These are phyloP conservation scores for Hypocreales sp. DNA, from an alignment of 2,329 filamentous ascomycete species.

Conservation along the genomic window DNA sequence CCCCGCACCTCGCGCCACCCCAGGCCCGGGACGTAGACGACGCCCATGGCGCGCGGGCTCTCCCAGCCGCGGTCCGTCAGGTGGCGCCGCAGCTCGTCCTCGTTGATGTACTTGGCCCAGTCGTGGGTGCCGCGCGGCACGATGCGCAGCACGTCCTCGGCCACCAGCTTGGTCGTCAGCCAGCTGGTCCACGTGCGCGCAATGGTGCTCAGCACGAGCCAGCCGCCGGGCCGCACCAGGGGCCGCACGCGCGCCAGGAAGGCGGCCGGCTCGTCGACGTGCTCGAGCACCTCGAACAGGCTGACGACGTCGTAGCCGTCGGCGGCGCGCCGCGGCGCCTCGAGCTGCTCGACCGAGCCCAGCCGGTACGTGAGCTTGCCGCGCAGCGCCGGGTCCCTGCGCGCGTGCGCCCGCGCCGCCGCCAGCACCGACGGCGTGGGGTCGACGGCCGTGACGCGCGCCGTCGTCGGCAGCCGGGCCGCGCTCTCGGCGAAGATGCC, in stretches of 20 bases:
- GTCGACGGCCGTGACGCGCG: conserved; percentile 60
- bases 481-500: conserved; percentile 91
- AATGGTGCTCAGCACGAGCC: conserved; percentile 87
- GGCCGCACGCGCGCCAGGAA: conserved; percentile 59
- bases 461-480: conserved; percentile 48
- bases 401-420: conserved; percentile 62
- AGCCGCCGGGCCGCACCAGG: conserved; percentile 79
- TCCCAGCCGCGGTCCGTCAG: conserved; percentile 43
- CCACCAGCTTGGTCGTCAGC: conserved; percentile 82
- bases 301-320: conserved; percentile 64
- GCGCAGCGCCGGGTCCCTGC: conserved; percentile 52
- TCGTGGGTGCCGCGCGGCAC: conserved; percentile 91
- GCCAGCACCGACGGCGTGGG: conserved; percentile 58
- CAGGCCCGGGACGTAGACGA: conserved; percentile 77
- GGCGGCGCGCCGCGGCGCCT: conserved; percentile 18
- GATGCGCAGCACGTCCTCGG: conserved; percentile 74
- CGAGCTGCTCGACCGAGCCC: conserved; percentile 58
- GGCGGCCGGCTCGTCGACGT: conserved; percentile 59
- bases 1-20: conserved; percentile 77
- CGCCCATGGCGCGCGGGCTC: conserved; percentile 52
- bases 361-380: conserved; percentile 58
- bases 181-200: conserved; percentile 79
- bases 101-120: conserved; percentile 92
- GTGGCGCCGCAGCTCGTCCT: conserved; percentile 51
- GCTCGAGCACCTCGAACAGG: conserved; percentile 90